These are phyloP conservation scores for Umbelopsis sp. DNA, from an alignment of 371 early-diverging fungal genomes.

Conservation along the genomic window DNA sequence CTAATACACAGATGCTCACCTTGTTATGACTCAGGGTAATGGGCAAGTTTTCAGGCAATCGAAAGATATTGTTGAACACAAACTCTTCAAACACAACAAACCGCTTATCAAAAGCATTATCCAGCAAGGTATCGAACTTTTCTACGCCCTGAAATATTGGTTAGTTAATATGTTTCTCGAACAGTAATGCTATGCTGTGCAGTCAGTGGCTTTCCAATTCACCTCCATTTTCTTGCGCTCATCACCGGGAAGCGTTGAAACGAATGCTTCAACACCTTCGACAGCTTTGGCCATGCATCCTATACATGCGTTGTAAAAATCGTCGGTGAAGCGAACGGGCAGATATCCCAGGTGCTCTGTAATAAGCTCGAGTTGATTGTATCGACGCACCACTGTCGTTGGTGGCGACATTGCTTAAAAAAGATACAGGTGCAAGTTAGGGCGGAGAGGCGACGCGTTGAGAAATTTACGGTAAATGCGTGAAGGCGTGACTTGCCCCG, in stretches of 20 bases:
- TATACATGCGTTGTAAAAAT: constrained; percentile 11
- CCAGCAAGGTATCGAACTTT: constrained; percentile 12
- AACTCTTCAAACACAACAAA: constrained; percentile 16
- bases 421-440: neutral
- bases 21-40: constrained; percentile 9
- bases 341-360: constrained; percentile 15
- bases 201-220: neutral
- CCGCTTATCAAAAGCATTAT: constrained; percentile 14
- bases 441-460: neutral
- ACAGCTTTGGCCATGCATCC: constrained; percentile 15
- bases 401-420: neutral
- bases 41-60: constrained; percentile 2
- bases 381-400: neutral
- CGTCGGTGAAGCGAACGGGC: constrained; percentile 9
- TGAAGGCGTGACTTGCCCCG: neutral
- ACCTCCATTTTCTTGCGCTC: constrained; percentile 4
- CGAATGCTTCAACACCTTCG: constrained; percentile 10
- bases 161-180: no score
- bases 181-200: neutral
- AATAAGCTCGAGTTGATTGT: constrained; percentile 7
- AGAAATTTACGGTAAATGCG: neutral
- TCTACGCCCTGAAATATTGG: constrained; percentile 1
- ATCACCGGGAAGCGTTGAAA: constrained; percentile 7
- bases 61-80: constrained; percentile 18
- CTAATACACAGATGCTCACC: neutral